phyloP scores from a whole-genome alignment of 441 rosid genomes.

The Pelargonium fulgidum region DNA sequence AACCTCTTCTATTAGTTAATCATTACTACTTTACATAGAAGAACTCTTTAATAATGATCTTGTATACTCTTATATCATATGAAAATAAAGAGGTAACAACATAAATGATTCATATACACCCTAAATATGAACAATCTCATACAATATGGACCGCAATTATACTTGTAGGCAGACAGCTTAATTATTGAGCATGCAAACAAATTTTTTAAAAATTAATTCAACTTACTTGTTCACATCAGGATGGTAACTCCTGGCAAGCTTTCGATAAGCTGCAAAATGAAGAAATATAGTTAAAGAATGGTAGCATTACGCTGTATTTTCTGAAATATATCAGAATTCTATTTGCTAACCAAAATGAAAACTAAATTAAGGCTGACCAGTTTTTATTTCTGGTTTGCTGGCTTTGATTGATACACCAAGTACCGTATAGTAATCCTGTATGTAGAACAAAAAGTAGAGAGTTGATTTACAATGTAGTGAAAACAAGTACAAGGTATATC shows the following conservation, averaged over 20 bases:
- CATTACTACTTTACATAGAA: no score
- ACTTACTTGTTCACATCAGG: constrained; percentile 97
- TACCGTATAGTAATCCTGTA: constrained; percentile 84
- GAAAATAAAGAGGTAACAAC: no score
- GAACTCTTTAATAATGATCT: no score
- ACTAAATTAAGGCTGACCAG: constrained; percentile 41
- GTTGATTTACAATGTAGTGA: neutral
- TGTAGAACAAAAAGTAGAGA: neutral
- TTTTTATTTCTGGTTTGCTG: constrained; percentile 92
- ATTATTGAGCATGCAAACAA: neutral
- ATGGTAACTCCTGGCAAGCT: constrained; percentile 85
- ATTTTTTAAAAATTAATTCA: constrained; percentile 7
- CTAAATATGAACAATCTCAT: no score
- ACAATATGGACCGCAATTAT: no score
- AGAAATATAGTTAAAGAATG: constrained; percentile 16
- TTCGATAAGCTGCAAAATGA: constrained; percentile 69
- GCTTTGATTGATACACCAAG: constrained; percentile 87
- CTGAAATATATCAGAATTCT: neutral
- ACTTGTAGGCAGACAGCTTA: no score
- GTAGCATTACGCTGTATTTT: neutral
- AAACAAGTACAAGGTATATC: constrained; percentile 4
- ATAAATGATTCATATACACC: no score
- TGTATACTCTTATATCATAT: no score
- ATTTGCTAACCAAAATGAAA: neutral
- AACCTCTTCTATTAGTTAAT: no score